Base-by-base conservation (phyloP, 2,329 filamentous ascomycete species). In the Penicillium paneum region DNA sequence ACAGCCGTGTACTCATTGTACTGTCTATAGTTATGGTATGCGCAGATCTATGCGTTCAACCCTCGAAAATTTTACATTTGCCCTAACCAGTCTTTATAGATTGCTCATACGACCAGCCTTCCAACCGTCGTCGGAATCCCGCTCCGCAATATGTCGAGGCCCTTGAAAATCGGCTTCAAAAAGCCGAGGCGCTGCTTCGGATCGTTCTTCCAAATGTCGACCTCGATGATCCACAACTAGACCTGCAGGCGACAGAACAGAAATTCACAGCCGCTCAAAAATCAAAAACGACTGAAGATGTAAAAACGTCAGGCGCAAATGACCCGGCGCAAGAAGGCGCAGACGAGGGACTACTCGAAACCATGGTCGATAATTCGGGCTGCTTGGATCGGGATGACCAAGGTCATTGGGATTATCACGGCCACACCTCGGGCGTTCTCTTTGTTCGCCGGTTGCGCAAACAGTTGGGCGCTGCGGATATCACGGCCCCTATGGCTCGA, bases 1-100 rank as follows among this genome's bases (percentile, higher is more conserved):
- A 72, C 89, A 92, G 70, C 90, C 90, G 10, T 94, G 90, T 74
- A 97, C 92, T 0, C 94, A 97, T 74, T 99, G 94, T 73, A 96
- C 92, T 11, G 91, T 97, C 46, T 99, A 99, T 74, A 97, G 91
- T 71, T 99, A 99, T 79, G 93, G 94, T 97, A 81, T 69, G 81
- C 65, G 38, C 13, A 31, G 31, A 31, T 40, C 43, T 40, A 19
- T 29, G 11, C 28, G 36, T 29, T 13, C 12, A n/a, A 26, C 19
- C 45, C 19, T 32, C 21, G 10, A 24, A 12, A 31, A 34, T 52
- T 36, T 31, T 40, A 6, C 19, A 36, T 52, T 17, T 57, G 52
- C 44, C 55, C 46, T 64, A 54, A 65, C 61, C 39, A 41, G n/a
- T 49, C 29, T 42, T 46, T 41, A 21, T 44, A 96, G 91, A 96